Percentiles rank a stretch among this genome's conserved stretches.
phyloP scores from a whole-genome alignment of 1,284 basidiomycete genomes.

The Ceratobasidium sp. region DNA sequence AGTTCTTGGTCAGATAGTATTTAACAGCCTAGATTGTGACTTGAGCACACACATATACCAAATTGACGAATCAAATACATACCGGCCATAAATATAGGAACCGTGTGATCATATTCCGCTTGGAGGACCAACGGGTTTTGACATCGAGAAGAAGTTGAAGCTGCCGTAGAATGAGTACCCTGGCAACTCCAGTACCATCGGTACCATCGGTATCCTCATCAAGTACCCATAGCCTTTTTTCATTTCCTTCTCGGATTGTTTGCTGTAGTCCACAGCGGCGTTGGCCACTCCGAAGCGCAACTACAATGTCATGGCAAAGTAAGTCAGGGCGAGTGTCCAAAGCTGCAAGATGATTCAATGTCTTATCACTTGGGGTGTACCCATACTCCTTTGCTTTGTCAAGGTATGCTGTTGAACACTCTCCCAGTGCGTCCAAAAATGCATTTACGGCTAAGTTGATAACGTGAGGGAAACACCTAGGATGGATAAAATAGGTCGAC shows the following conservation, averaged over 20 bases:
- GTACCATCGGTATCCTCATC: too few relatives aligned
- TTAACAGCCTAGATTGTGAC: constrained; percentile 14
- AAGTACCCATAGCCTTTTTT: background rate
- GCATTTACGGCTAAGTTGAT: constrained; percentile 14
- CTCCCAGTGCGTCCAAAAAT: background rate
- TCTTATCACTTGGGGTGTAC: background rate
- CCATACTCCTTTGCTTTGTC: background rate
- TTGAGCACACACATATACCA: background rate
- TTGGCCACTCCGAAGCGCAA: constrained; percentile 15
- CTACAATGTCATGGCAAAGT: background rate
- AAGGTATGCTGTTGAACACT: background rate
- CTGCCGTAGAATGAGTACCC: constrained; percentile 4
- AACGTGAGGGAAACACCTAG: constrained; percentile 21
- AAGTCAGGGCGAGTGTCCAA: background rate
- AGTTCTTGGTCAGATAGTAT: constrained; percentile 17
- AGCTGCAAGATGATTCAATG: background rate
- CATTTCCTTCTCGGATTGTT: constrained; percentile 8
- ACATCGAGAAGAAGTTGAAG: constrained; percentile 19
- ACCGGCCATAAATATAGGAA: constrained; percentile 34
- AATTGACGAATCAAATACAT: background rate
- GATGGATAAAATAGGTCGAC: background rate
- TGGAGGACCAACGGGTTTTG: constrained; percentile 29
- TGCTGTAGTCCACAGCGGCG: background rate
- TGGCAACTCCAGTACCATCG: too few relatives aligned
- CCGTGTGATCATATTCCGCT: constrained; percentile 24